Evolutionary conservation across 805 yeast species (phyloP).

Genomic region (Saccharomycopsis sp.): DNA sequence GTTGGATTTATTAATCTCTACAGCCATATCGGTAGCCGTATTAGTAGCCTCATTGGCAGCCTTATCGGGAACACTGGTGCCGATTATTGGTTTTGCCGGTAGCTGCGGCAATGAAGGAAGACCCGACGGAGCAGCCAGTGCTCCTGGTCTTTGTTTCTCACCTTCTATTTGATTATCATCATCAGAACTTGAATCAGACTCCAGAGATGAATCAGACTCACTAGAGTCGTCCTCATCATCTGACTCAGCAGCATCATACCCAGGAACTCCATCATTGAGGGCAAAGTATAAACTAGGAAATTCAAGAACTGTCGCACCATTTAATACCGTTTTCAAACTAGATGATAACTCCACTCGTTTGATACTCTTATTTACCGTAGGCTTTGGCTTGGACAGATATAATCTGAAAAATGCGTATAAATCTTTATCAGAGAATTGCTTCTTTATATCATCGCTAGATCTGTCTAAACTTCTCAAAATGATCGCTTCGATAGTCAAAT

Average conservation of each 20-base stretch:
- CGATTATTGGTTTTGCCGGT: constrained; percentile 35
- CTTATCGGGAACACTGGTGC: too few relatives aligned
- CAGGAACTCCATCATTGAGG: not conserved
- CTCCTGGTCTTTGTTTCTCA: too few relatives aligned
- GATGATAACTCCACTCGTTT: not conserved
- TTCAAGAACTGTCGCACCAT: constrained; percentile 12
- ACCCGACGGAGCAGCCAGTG: not conserved
- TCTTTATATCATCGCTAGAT: not conserved
- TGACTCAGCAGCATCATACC: not conserved
- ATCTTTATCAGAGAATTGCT: not conserved
- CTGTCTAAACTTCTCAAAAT: not conserved
- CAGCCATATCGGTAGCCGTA: constrained; percentile 26
- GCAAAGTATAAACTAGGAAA: constrained; percentile 17
- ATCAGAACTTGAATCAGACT: not conserved
- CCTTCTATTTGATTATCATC: not conserved
- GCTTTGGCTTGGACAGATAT: not conserved
- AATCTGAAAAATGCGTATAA: not conserved
- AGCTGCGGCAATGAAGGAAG: constrained; percentile 24
- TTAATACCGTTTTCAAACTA: constrained; percentile 6
- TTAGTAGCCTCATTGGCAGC: constrained; percentile 32
- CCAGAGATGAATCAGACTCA: not conserved
- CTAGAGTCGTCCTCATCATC: not conserved
- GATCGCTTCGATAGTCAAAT: not conserved
- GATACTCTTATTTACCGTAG: not conserved
- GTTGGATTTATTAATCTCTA: not conserved